Evolutionary conservation across 352 stramenopile species (phyloP).

Genomic region (Pythium brachiatum): DNA sequence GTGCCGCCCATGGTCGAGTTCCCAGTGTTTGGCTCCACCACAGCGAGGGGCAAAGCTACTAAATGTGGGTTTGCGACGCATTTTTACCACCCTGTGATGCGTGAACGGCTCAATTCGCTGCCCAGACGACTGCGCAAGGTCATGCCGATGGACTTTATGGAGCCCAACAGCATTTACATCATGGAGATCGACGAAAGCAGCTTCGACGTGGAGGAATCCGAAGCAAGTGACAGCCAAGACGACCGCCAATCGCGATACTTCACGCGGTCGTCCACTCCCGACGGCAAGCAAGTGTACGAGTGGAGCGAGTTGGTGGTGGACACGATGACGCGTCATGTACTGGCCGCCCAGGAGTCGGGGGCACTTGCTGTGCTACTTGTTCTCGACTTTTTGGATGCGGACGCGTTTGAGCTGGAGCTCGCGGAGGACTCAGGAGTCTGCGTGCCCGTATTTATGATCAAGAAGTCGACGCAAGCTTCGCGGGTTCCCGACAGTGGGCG

Average conservation of each 20-base stretch:
- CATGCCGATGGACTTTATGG: slow-evolving; percentile 25
- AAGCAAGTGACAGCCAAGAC: not conserved
- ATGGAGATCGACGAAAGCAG: slow-evolving; percentile 21
- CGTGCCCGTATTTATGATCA: slow-evolving; percentile 68
- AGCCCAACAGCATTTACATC: slow-evolving; percentile 23
- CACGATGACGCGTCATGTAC: slow-evolving; percentile 44
- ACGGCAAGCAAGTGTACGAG: slow-evolving; percentile 12
- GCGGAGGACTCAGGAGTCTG: slow-evolving; percentile 52
- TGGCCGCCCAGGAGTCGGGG: slow-evolving; percentile 59
- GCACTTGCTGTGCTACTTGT: slow-evolving; percentile 57
- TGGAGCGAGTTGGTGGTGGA: slow-evolving; percentile 39
- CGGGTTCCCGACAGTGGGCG: not conserved
- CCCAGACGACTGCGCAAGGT: slow-evolving; percentile 16
- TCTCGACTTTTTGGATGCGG: slow-evolving; percentile 54
- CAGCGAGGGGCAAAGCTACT: slow-evolving; percentile 14
- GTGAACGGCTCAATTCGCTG: slow-evolving; percentile 18
- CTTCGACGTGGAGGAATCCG: not conserved
- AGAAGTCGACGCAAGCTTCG: slow-evolving; percentile 18
- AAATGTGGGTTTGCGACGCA: slow-evolving; percentile 52
- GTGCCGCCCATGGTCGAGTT: slow-evolving; percentile 43
- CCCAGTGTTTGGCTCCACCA: slow-evolving; percentile 39
- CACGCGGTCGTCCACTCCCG: slow-evolving; percentile 20
- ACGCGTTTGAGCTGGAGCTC: slow-evolving; percentile 57
- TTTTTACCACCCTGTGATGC: slow-evolving; percentile 50
- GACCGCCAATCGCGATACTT: slow-evolving; percentile 5